Conservation (phyloP, 352 stramenopile genomes). For the Plasmopara halstedii region DNA sequence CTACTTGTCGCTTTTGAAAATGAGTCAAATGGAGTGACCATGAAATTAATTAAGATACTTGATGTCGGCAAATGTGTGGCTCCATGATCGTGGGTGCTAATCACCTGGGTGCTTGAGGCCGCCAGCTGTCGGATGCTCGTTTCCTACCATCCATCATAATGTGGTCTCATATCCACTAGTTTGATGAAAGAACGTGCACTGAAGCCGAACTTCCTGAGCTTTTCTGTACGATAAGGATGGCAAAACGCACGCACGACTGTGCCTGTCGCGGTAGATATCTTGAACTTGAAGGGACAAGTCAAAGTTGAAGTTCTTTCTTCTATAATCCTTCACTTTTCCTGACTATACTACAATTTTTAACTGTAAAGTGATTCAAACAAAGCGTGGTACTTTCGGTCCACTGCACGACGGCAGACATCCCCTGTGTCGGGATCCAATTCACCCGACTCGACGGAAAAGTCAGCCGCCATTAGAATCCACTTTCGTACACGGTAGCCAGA, state of each 20-base stretch:
- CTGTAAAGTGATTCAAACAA: slow-evolving; percentile 72
- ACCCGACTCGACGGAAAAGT: slow-evolving; percentile 57
- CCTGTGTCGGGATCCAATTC: slow-evolving; percentile 63
- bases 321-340: no score
- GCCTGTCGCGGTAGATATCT: background rate
- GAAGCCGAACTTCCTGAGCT: no score
- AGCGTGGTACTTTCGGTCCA: slow-evolving; percentile 67
- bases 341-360: slow-evolving; percentile 24
- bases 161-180: background rate
- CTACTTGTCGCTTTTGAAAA: slow-evolving; percentile 11
- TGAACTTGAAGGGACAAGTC: no score
- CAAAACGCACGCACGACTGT: background rate
- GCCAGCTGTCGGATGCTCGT: background rate
- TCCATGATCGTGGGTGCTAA: background rate
- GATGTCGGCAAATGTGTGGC: background rate
- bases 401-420: slow-evolving; percentile 46
- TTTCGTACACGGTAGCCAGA: slow-evolving; percentile 63
- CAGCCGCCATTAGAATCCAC: slow-evolving; percentile 70
- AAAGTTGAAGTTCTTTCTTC: no score
- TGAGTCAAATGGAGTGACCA: slow-evolving; percentile 1
- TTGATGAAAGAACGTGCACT: no score
- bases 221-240: no score
- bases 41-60: background rate
- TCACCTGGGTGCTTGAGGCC: background rate
- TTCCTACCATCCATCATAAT: background rate